Evolutionary conservation across 2,329 filamentous ascomycete genomes (phyloP).

Genomic region (Thermomyces lanuginosus): DNA sequence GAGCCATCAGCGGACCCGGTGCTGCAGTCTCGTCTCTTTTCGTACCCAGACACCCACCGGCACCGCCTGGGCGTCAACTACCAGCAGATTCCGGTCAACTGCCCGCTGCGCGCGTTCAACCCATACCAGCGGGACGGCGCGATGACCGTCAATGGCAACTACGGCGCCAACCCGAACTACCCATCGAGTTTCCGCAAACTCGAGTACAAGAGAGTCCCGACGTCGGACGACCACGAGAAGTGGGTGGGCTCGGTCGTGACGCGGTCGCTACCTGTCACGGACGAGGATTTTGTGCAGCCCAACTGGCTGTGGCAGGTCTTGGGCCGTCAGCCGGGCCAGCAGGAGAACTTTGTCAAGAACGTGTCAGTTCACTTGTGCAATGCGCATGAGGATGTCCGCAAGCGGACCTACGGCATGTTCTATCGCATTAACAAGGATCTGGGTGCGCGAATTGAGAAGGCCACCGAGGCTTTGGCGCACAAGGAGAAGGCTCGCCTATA

Average conservation of each 20-base stretch:
- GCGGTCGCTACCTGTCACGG: conserved; percentile 26
- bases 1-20: conserved; percentile 56
- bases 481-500: conserved; percentile 16
- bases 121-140: conserved; percentile 56
- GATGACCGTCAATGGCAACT: conserved; percentile 53
- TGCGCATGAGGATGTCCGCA: conserved; percentile 39
- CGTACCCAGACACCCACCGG: conserved; percentile 51
- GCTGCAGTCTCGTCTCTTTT: conserved; percentile 53
- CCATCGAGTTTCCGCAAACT: conserved; percentile 25
- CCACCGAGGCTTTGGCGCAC: conserved; percentile 33
- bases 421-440: conserved; percentile 38
- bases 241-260: conserved; percentile 26
- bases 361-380: conserved; percentile 40
- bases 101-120: conserved; percentile 37
- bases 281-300: conserved; percentile 31
- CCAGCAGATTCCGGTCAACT: conserved; percentile 48
- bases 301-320: conserved; percentile 29
- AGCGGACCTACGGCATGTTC: conserved; percentile 47
- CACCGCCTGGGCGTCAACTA: conserved; percentile 50
- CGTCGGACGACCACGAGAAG: conserved; percentile 29
- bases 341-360: conserved; percentile 45
- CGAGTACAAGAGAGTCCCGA: conserved; percentile 23
- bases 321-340: conserved; percentile 36
- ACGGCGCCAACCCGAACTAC: conserved; percentile 43
- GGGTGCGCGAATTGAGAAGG: conserved; percentile 36